These are phyloP conservation scores for Colletotrichum sidae DNA, from an alignment of 2,329 filamentous ascomycete species.

Conservation along the genomic window DNA sequence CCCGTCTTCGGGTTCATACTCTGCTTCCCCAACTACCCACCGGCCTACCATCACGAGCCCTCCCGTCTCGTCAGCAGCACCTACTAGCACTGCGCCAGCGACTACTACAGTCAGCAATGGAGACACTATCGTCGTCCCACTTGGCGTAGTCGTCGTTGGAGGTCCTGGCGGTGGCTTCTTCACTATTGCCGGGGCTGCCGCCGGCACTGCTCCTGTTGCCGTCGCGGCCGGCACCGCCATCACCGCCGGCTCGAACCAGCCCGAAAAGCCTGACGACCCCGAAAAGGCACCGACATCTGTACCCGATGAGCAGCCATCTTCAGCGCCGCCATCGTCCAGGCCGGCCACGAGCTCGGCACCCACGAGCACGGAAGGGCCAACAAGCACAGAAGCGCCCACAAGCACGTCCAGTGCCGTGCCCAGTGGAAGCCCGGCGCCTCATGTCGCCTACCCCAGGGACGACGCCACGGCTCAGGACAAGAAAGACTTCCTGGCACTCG, in stretches of 20 bases:
- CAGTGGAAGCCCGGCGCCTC: not conserved
- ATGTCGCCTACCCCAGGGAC: not conserved
- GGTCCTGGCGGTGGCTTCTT: too few species aligned
- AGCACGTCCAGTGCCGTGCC: slow-evolving; percentile 3
- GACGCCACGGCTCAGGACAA: not conserved
- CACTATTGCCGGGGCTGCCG: too few species aligned
- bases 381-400: not conserved
- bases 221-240: not conserved
- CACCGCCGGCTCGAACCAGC: not conserved
- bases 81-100: too few species aligned
- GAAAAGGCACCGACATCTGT: not conserved
- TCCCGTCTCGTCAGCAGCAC: too few species aligned
- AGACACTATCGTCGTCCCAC: too few species aligned
- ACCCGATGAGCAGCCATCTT: not conserved
- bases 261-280: not conserved
- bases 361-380: too few species aligned
- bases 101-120: too few species aligned
- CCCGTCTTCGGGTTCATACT: too few species aligned
- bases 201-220: not conserved
- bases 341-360: not conserved
- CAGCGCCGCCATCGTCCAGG: not conserved
- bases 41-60: too few species aligned
- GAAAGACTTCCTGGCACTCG: slow-evolving; percentile 3
- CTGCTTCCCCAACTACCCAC: too few species aligned
- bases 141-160: too few species aligned